Conservation (phyloP, 805 yeast genomes). For the Candida stauntonica region DNA sequence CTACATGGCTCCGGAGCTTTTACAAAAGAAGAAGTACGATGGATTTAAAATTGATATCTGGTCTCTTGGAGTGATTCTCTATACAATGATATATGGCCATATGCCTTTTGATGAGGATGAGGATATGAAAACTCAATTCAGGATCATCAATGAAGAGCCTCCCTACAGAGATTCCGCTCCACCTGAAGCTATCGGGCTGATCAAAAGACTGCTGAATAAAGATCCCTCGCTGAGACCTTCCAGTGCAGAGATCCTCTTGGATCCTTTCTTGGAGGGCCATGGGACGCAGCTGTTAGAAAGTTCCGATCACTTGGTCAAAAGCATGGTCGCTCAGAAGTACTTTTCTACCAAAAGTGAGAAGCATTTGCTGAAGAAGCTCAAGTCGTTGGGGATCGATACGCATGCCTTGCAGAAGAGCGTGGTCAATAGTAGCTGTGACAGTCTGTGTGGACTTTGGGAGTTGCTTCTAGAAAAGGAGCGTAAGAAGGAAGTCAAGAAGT, state of each 20-base stretch:
- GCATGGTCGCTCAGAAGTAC: constrained; percentile 36
- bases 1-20: constrained; percentile 94
- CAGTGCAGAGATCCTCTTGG: constrained; percentile 44
- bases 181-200: constrained; percentile 44
- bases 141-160: constrained; percentile 67
- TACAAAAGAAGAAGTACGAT: constrained; percentile 61
- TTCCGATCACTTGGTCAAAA: constrained; percentile 33
- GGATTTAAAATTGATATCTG: constrained; percentile 85
- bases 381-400: constrained; percentile 58
- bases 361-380: constrained; percentile 52
- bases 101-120: constrained; percentile 91
- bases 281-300: constrained; percentile 40
- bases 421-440: constrained; percentile 55
- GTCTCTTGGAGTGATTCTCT: constrained; percentile 87
- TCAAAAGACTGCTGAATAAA: constrained; percentile 56
- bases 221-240: constrained; percentile 62
- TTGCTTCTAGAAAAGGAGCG: constrained; percentile 49
- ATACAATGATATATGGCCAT: constrained; percentile 76
- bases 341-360: constrained; percentile 62
- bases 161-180: constrained; percentile 44
- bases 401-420: constrained; percentile 57
- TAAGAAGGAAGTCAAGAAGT: constrained; percentile 28
- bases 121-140: constrained; percentile 52
- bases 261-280: constrained; percentile 45
- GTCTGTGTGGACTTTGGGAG: constrained; percentile 73